Conservation (phyloP, 208 protist genomes). For the Trypanosoma rangeli region DNA sequence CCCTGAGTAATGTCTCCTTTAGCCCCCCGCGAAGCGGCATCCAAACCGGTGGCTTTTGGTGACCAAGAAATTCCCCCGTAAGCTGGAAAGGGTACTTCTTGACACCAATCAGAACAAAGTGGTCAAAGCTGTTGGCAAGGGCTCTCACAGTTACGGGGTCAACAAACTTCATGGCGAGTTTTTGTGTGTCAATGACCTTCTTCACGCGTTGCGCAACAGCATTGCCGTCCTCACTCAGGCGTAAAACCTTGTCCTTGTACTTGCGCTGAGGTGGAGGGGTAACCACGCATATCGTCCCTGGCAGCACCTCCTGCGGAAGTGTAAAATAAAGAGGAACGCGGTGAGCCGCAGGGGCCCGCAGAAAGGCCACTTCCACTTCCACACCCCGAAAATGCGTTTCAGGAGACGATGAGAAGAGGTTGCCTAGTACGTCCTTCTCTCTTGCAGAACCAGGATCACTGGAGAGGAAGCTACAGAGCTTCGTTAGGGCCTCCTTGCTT, state of each 20-base stretch:
- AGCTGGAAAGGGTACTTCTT: conserved; percentile 79
- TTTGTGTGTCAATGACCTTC: conserved; percentile 84
- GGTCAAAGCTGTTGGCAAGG: conserved; percentile 85
- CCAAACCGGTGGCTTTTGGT: conserved; percentile 80
- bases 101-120: conserved; percentile 79
- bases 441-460: conserved; percentile 15
- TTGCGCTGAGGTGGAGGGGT: conserved; percentile 72
- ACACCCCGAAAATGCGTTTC: conserved; percentile 39
- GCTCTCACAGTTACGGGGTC: conserved; percentile 79
- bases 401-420: conserved; percentile 43
- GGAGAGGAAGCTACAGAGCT: conserved; percentile 56
- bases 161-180: conserved; percentile 67
- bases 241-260: conserved; percentile 79
- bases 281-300: conserved; percentile 80
- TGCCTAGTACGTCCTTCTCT: conserved; percentile 26
- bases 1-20: conserved; percentile 36
- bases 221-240: conserved; percentile 62
- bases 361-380: conserved; percentile 78
- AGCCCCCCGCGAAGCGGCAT: conserved; percentile 56
- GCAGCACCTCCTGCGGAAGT: conserved; percentile 64
- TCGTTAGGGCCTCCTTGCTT: conserved; percentile 59
- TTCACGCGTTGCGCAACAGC: conserved; percentile 69
- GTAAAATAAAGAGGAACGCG: conserved; percentile 83
- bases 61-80: conserved; percentile 85
- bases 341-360: conserved; percentile 63